Evolutionary conservation across 1,139 yeast genomes (phyloP), one percentile per base, ranked within the genome.

Genomic region (Nakaseomyces bracarensis): DNA sequence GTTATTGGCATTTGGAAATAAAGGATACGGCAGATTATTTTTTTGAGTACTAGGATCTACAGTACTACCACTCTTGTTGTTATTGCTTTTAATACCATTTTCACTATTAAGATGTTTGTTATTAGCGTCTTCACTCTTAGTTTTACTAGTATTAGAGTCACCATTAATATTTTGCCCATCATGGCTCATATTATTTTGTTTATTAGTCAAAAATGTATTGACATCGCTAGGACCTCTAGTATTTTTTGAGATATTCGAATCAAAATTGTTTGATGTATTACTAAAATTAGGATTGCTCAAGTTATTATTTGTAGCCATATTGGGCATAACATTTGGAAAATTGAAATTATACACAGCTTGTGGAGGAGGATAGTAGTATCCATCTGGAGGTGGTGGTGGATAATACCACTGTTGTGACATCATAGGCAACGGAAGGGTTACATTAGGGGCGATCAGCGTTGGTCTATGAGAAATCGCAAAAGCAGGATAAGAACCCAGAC

Each of bases 301-400:
- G 6, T 9, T 21, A 9, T 6, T 25, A 25, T 27, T 27, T 20
- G 23, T n/a, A 29, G 33, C 26, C 34, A 40, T 19, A 44, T 37
- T 19, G 7, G 22, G 22, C 4, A 18, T 18, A 7, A 28, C 31
- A 11, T 28, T 30, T 9, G 34, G 34, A 22, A 30, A 30, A n/a
- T 30, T 30, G 14, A 30, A 30, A 11, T 30, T 30, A n/a, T 30
- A 30, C 2, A 30, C 34, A 7, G 34, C 34, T 10, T 30, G 34
- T 30, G 34, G 22, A 4, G 34, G 34, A n/a, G 25, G 36, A 16
- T 20, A 33, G 26, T 33, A 33, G 26, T 33, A 33, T 1, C 26
- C 25, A 4, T 21, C 36, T 6, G 25, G n/a, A 4, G 16, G 26
- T 21, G 36, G 36, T 3, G 21, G 22, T 16, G 21, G 22, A 18